Percentiles rank a stretch among this genome's conserved stretches.
Conservation (phyloP, 2,329 filamentous ascomycete species). For the Cladophialophora exuberans region DNA sequence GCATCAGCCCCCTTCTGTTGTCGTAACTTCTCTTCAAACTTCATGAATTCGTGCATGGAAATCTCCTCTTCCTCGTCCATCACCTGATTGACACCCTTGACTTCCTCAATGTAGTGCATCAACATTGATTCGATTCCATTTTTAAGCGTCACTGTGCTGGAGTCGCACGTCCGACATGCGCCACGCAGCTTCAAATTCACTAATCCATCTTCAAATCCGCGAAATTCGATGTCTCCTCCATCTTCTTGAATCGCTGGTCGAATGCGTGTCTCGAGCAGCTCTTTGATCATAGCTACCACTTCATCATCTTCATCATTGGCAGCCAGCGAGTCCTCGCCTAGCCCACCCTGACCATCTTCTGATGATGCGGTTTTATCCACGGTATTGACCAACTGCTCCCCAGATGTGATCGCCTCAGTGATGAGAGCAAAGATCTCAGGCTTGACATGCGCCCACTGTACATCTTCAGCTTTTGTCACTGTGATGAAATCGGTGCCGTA, state of each 20-base stretch:
- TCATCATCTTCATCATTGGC: slow-evolving; percentile 92
- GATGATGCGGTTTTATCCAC: slow-evolving; percentile 59
- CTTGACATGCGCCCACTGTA: slow-evolving; percentile 92
- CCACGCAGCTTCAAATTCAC: slow-evolving; percentile 88
- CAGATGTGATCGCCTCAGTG: slow-evolving; percentile 85
- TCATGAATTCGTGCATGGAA: slow-evolving; percentile 82
- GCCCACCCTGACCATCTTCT: slow-evolving; percentile 53
- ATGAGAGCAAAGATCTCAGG: slow-evolving; percentile 95
- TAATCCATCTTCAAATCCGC: slow-evolving; percentile 82
- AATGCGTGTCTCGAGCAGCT: slow-evolving; percentile 92
- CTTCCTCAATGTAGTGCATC: slow-evolving; percentile 97
- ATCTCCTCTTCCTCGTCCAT: slow-evolving; percentile 91
- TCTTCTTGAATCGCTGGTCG: slow-evolving; percentile 96
- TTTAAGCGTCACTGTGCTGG: slow-evolving; percentile 93
- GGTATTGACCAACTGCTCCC: slow-evolving; percentile 77
- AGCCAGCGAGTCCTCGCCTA: slow-evolving; percentile 69
- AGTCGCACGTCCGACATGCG: slow-evolving; percentile 94
- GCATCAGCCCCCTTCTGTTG: slow-evolving; percentile 59
- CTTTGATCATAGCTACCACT: slow-evolving; percentile 98
- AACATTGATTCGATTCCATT: slow-evolving; percentile 98
- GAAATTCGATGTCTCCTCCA: slow-evolving; percentile 94
- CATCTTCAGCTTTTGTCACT: slow-evolving; percentile 84
- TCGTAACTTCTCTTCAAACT: slow-evolving; percentile 84
- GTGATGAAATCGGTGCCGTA: slow-evolving; percentile 97
- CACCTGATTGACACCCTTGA: slow-evolving; percentile 88